phyloP scores from a whole-genome alignment of 2,329 filamentous ascomycete genomes.

The Paraphaeosphaeria sporulosa region DNA sequence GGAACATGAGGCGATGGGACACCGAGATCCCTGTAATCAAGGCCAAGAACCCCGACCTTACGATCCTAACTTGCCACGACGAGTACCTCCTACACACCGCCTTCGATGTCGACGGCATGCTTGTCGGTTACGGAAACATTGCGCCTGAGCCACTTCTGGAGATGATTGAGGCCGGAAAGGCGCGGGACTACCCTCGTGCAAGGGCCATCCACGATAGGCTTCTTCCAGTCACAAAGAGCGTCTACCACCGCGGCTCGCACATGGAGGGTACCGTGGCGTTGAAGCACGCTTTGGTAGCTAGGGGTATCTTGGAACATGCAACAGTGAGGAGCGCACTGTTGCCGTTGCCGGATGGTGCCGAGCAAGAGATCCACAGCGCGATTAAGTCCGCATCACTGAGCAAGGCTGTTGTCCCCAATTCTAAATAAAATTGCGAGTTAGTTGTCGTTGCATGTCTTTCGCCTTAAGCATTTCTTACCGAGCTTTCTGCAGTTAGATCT shows the following conservation, averaged over 20 bases:
- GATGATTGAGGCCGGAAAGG: constrained; percentile 61
- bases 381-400: constrained; percentile 44
- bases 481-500: background rate
- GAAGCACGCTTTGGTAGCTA: constrained; percentile 61
- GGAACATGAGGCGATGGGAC: constrained; percentile 66
- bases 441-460: background rate
- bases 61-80: constrained; percentile 61
- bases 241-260: constrained; percentile 63
- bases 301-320: constrained; percentile 59
- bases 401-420: constrained; percentile 40
- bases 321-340: constrained; percentile 60
- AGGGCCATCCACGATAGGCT: constrained; percentile 60
- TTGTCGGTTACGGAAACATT: constrained; percentile 64
- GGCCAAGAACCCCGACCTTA: constrained; percentile 57
- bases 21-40: constrained; percentile 63
- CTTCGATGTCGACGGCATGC: constrained; percentile 62
- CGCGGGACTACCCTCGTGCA: constrained; percentile 57
- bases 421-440: constrained; percentile 12
- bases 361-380: constrained; percentile 54
- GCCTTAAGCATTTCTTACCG: background rate
- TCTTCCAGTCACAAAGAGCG: constrained; percentile 61
- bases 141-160: constrained; percentile 60
- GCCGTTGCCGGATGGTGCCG: constrained; percentile 54
- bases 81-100: constrained; percentile 62
- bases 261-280: constrained; percentile 62